Evolutionary conservation across 202 grass and related monocot species (phyloP).

Genomic region (Hordeum pubiflorum): DNA sequence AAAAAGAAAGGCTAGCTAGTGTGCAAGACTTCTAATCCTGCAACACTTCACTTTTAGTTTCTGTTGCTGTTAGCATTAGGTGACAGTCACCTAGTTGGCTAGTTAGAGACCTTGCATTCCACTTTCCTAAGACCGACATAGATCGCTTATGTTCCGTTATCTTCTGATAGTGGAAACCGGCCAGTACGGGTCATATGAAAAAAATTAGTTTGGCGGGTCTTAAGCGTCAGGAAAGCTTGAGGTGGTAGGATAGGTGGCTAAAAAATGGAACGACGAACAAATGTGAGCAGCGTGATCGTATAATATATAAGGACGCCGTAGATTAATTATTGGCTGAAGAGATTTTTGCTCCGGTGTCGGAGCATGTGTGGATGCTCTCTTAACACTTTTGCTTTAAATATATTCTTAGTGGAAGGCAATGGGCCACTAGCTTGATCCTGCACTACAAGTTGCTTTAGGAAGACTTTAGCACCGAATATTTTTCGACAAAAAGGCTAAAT

Average conservation of each 20-base stretch:
- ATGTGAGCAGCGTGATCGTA: background rate
- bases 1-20: background rate
- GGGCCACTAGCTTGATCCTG: background rate
- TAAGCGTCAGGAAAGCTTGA: background rate
- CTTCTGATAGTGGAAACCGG: background rate
- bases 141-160: background rate
- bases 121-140: background rate
- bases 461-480: background rate
- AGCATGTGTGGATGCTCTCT: background rate
- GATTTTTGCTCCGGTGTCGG: background rate
- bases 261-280: background rate
- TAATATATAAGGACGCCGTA: background rate
- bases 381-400: slow-evolving; percentile 1
- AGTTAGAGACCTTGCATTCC: background rate
- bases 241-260: background rate
- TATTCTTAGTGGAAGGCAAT: slow-evolving; percentile 2
- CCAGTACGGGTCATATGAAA: background rate
- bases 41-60: background rate
- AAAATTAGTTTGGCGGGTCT: background rate
- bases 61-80: background rate
- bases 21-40: background rate
- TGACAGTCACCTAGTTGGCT: background rate
- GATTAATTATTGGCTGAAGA: background rate
- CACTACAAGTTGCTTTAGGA: background rate
- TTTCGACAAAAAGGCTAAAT: background rate